Base-by-base conservation (phyloP, 108 stramenopile genomes). In the Stephanodiscus minutulus region DNA sequence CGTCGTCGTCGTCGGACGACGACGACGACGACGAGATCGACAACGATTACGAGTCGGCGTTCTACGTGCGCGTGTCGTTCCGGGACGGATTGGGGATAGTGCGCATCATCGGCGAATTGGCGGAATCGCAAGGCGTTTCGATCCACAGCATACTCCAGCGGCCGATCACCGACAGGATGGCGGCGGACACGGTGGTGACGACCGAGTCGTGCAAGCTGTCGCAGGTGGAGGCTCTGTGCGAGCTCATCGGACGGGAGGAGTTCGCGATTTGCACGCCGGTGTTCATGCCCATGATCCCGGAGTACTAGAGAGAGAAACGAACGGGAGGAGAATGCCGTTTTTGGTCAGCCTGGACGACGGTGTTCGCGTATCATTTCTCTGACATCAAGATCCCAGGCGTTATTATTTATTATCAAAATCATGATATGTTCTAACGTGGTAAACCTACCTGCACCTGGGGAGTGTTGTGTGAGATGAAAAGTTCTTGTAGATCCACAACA, bases 1-100 rank as follows among this genome's bases (percentile, higher is more conserved):
- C 43, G 43, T 39, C 39, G 39, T 39, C 39, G 39, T 39, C 11
- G n/a, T n/a, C n/a, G n/a, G n/a, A n/a, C n/a, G n/a, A n/a, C n/a
- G n/a, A n/a, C n/a, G n/a, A n/a, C 8, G 61, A 65, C 22, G 74
- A 88, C 41, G 83, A 82, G 10, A 70, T 94, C 28, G 90, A 93
- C 43, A 77, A 79, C 47, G 88, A 94, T 69, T 96, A 82, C 66
- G 75, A 70, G 4, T 81, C 87, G 6, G 60, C 76, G 13, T 92
- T 92, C 66, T 96, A 96, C 85, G 82, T 94, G 20, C 91, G 95
- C n/a, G 88, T 96, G 50, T 86, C 89, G 11, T 89, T 87, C 65
- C 71, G 61, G 53, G 94, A 95, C 66, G 79, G 85, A 36, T 65
- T 95, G 53, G 94, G 94, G 7, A 91, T 95, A 66, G 87, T 95